phyloP scores from a whole-genome alignment of 768 basidiomycete genomes.

The Leccinum sublutescens region DNA sequence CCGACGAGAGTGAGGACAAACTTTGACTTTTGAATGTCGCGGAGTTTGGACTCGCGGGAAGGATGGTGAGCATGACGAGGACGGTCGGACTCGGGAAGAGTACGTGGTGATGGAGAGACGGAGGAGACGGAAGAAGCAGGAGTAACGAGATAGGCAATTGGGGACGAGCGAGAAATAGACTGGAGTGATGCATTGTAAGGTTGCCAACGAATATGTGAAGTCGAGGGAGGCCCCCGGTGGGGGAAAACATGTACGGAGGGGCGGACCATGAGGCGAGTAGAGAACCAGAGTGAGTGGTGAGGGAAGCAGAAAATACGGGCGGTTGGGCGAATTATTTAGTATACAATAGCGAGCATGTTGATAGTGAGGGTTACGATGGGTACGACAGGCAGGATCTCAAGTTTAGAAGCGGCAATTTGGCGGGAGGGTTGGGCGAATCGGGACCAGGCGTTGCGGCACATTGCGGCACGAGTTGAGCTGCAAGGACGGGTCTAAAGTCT shows the following conservation, averaged over 20 bases:
- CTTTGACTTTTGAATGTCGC: slow-evolving; percentile 56
- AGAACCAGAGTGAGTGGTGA: neutral
- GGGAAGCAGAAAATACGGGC: slow-evolving; percentile 8
- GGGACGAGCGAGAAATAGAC: slow-evolving; percentile 35
- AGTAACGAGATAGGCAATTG: slow-evolving; percentile 51
- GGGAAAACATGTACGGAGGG: slow-evolving; percentile 51
- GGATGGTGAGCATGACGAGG: slow-evolving; percentile 33
- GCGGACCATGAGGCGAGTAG: slow-evolving; percentile 30
- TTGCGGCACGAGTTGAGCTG: slow-evolving; percentile 32
- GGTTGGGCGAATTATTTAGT: slow-evolving; percentile 35
- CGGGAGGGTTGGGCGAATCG: slow-evolving; percentile 25
- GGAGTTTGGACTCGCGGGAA: slow-evolving; percentile 36
- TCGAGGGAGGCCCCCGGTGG: slow-evolving; percentile 65
- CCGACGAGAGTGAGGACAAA: slow-evolving; percentile 70
- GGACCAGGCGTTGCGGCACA: slow-evolving; percentile 36
- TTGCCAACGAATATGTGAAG: slow-evolving; percentile 77
- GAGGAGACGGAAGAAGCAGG: slow-evolving; percentile 55
- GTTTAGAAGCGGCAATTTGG: slow-evolving; percentile 13
- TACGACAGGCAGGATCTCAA: slow-evolving; percentile 14
- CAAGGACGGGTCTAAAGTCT: slow-evolving; percentile 36
- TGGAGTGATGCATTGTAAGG: slow-evolving; percentile 58
- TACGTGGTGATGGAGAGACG: slow-evolving; percentile 40
- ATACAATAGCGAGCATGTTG: slow-evolving; percentile 36
- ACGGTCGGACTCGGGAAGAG: slow-evolving; percentile 37
- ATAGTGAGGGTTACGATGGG: slow-evolving; percentile 19